Evolutionary conservation across 2,329 filamentous ascomycete species (phyloP).

Genomic region (Neodidymelliopsis sp.): DNA sequence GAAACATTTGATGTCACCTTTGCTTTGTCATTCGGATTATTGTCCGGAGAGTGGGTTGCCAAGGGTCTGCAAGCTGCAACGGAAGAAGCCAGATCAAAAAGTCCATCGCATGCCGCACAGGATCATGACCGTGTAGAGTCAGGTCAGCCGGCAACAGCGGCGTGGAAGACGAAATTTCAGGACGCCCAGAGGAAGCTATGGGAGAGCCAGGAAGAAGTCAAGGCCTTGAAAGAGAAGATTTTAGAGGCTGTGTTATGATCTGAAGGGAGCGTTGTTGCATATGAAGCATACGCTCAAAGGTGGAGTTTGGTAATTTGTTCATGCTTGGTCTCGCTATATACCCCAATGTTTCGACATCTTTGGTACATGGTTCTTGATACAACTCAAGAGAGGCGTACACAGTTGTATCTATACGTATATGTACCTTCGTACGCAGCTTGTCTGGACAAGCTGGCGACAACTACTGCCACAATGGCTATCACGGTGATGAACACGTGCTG

Average conservation of each 20-base stretch:
- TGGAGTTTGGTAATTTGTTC: constrained; percentile 11
- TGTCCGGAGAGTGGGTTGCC: constrained; percentile 53
- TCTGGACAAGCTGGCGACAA: constrained; percentile 11
- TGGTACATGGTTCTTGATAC: constrained; percentile 7
- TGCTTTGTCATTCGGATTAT: constrained; percentile 50
- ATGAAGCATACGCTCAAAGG: neutral
- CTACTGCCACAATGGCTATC: neutral
- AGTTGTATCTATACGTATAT: neutral
- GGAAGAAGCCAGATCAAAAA: constrained; percentile 6
- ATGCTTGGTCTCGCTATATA: constrained; percentile 35
- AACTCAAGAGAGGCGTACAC: neutral
- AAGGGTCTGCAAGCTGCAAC: constrained; percentile 46
- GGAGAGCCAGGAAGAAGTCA: constrained; percentile 46
- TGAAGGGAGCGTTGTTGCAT: neutral
- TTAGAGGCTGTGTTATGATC: constrained; percentile 48
- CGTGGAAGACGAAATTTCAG: constrained; percentile 46
- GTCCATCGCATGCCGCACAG: constrained; percentile 10
- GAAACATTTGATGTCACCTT: constrained; percentile 57
- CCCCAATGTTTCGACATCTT: constrained; percentile 30
- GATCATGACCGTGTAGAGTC: constrained; percentile 23
- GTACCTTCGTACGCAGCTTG: constrained; percentile 1
- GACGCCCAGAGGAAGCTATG: constrained; percentile 45
- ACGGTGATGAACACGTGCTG: neutral
- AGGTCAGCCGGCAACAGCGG: constrained; percentile 25
- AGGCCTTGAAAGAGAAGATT: constrained; percentile 46